Base-by-base conservation (phyloP, 1,284 basidiomycete genomes). In the Xerocomus amazonicus region DNA sequence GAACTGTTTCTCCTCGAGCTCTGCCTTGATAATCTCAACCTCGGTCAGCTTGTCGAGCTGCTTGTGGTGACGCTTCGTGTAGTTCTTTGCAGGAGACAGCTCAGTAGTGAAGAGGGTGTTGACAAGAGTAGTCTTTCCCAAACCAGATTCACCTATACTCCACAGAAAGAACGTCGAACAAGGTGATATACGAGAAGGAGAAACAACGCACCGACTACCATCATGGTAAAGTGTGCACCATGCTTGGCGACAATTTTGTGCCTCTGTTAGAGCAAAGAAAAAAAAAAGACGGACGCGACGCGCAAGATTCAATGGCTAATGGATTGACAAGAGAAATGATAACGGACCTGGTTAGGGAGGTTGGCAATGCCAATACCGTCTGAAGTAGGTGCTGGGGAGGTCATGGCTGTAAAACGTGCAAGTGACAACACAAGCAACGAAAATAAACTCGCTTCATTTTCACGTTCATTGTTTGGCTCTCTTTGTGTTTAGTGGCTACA, bases 41-140 rank as follows among this genome's bases (percentile, higher is more conserved):
- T 99, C 97, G 46, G 96, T 98, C 47, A 97, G 86, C 77, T 98
- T 98, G 82, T 98, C 96, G 59, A 99, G 84, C 73, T 98, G 96
- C 77, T 98, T 98, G 67, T 88, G 76, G 76, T 96, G 93, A 56
- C 96, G 87, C 65, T 83, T 84, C 57, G 71, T 76, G 80, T 99
- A 96, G 78, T 96, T 95, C 77, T 96, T 94, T 45, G 87, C 68
- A 6, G 90, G 79, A 8, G 92, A 95, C 49, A 99, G 82, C 77
- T 99, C 97, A 52, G 97, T 99, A 36, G 93, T 92, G 75, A 99
- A 99, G 60, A 99, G 87, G 34, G 97, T 99, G 80, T 99, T 99
- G 80, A 99, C 94, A 69, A 95, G 81, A 1, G 92, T 95, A 40
- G 92, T 94, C 76, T 97, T 97, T 49, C 94, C 94, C 52, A 97